These are phyloP conservation scores for Oryza meridionalis DNA, from an alignment of 176 grass and related monocot genomes.

Conservation along the genomic window DNA sequence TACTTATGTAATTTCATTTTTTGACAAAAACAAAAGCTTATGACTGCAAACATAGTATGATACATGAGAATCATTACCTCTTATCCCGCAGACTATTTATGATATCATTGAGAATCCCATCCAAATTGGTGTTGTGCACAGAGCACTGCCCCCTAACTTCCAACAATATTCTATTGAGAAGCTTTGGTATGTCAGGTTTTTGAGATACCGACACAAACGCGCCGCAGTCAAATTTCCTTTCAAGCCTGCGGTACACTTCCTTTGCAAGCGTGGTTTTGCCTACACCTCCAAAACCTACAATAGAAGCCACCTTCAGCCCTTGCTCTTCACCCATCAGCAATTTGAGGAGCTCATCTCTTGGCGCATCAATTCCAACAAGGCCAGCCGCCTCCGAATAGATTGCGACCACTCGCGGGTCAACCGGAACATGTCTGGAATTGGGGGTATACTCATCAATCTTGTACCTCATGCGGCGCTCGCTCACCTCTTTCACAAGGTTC, in stretches of 20 bases:
- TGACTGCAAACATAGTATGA: too few species aligned
- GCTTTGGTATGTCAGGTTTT: neutral
- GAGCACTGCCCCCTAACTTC: too few species aligned
- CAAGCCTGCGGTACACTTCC: neutral
- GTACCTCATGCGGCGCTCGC: neutral
- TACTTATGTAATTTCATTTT: too few species aligned
- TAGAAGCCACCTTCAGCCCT: neutral
- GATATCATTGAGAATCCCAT: too few species aligned
- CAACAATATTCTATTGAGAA: neutral
- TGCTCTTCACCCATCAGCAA: neutral
- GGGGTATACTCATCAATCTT: neutral
- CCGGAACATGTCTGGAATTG: neutral
- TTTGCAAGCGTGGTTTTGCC: slow-evolving; percentile 10
- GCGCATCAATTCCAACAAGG: slow-evolving; percentile 22
- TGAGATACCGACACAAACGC: neutral
- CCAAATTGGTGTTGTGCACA: too few species aligned
- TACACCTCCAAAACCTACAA: neutral
- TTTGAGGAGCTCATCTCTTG: neutral
- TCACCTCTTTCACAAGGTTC: neutral
- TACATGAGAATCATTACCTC: too few species aligned
- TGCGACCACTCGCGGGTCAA: neutral
- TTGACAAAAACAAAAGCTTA: too few species aligned
- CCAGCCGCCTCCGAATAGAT: neutral
- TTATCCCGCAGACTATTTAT: too few species aligned
- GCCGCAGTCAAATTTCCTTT: neutral